Percentiles rank a stretch among this genome's conserved stretches.
These are phyloP conservation scores for Trichoderma afroharzianum DNA, from an alignment of 2,329 filamentous ascomycete species.

Conservation along the genomic window DNA sequence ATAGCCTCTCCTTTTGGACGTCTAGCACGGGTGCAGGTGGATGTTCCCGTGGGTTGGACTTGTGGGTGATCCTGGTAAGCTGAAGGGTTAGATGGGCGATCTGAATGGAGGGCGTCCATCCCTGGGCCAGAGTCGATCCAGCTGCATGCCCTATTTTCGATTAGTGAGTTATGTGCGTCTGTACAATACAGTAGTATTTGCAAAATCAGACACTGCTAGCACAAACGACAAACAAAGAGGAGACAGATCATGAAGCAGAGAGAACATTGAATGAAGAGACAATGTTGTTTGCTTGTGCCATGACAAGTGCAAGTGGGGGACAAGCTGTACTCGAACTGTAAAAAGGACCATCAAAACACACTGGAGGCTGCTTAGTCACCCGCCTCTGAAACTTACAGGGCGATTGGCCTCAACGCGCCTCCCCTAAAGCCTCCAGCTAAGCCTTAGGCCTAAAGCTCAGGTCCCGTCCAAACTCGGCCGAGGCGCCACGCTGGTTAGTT, in stretches of 20 bases:
- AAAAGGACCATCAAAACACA: not conserved
- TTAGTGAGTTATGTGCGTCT: not conserved
- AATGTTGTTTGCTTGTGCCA: not conserved
- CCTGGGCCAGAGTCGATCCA: not conserved
- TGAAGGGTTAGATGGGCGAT: not conserved
- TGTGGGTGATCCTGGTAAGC: not conserved
- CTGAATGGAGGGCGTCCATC: not conserved
- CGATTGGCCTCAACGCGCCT: not conserved
- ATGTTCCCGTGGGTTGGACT: not conserved
- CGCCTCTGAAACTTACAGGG: not conserved
- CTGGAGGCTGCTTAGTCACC: conserved; percentile 9
- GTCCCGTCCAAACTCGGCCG: not conserved
- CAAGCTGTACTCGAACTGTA: too few relatives aligned
- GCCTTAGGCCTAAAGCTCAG: not conserved
- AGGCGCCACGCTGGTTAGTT: conserved; percentile 5
- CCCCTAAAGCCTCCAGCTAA: not conserved
- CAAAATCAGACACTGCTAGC: not conserved
- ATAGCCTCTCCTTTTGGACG: not conserved
- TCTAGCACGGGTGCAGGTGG: not conserved
- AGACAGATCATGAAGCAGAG: not conserved
- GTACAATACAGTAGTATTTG: not conserved
- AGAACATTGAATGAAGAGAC: not conserved
- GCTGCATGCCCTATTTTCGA: not conserved
- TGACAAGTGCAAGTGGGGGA: not conserved
- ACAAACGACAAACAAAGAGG: not conserved